Evolutionary conservation across 768 basidiomycete genomes (phyloP).

Genomic region (Mycena leptocephala): DNA sequence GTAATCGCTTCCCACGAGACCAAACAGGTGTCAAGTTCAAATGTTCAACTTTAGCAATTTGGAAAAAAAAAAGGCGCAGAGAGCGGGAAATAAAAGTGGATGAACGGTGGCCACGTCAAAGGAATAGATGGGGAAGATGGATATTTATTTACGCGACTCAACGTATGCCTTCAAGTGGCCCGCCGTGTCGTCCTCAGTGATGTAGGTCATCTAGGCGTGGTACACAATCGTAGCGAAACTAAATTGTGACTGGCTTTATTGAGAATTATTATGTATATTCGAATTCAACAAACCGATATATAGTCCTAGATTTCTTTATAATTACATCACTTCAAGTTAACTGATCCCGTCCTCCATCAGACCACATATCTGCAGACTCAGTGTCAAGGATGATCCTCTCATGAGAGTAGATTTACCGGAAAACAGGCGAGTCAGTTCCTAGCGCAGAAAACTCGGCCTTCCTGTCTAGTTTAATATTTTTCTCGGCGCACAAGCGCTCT

Average conservation of each 20-base stretch:
- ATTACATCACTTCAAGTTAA: no score
- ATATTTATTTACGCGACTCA: no score
- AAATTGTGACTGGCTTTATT: no score
- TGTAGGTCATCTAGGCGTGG: no score
- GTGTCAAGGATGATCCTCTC: neutral
- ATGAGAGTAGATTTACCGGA: constrained; percentile 55
- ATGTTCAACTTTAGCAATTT: neutral
- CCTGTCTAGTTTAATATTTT: constrained; percentile 59
- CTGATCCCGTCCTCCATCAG: no score
- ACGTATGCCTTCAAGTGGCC: no score
- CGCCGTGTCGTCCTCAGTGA: no score
- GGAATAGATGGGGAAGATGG: no score
- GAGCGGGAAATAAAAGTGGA: no score
- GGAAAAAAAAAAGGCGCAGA: no score
- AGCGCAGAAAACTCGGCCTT: constrained; percentile 62
- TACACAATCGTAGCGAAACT: no score
- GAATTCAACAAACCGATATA: neutral
- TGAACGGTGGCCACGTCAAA: no score
- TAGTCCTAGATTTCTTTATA: neutral
- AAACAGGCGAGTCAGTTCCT: constrained; percentile 72
- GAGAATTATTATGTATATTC: neutral
- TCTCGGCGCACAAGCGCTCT: constrained; percentile 58
- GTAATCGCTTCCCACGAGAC: neutral
- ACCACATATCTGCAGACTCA: neutral
- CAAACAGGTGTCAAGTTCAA: neutral